phyloP scores from a whole-genome alignment of 306 rosid species.

The Oemleria cerasiformis region DNA sequence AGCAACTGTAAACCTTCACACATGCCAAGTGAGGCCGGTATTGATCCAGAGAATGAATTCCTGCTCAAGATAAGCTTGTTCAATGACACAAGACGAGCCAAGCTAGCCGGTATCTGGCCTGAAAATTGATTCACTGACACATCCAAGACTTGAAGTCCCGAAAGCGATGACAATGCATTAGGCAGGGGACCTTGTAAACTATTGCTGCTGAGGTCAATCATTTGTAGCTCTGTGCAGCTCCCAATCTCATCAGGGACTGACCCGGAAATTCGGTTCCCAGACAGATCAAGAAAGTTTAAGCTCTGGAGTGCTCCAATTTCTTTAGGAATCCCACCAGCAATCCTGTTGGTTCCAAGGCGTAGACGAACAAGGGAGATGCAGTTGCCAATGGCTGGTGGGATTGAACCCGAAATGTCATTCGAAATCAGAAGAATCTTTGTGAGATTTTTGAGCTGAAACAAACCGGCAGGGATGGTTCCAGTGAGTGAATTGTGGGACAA shows the following conservation, averaged over 20 bases:
- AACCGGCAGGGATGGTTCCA: constrained; percentile 63
- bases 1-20: constrained; percentile 80
- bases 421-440: constrained; percentile 78
- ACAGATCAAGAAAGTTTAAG: constrained; percentile 78
- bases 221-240: constrained; percentile 63
- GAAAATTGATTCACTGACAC: constrained; percentile 60
- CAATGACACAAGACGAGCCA: constrained; percentile 62
- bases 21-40: constrained; percentile 66
- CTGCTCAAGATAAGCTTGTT: constrained; percentile 68
- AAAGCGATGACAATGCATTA: constrained; percentile 54
- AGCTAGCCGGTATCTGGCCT: constrained; percentile 59
- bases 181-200: constrained; percentile 67
- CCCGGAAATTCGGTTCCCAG: constrained; percentile 67
- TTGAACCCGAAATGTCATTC: constrained; percentile 79
- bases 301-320: constrained; percentile 56
- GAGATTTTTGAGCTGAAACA: constrained; percentile 79
- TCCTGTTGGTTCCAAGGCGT: constrained; percentile 73
- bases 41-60: constrained; percentile 67
- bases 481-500: constrained; percentile 81
- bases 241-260: constrained; percentile 78
- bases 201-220: constrained; percentile 78
- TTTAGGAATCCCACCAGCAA: constrained; percentile 66
- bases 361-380: constrained; percentile 76
- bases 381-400: constrained; percentile 71
- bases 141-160: constrained; percentile 78